These are phyloP conservation scores for Penicillium sp. DNA, from an alignment of 2,329 filamentous ascomycete species.

Conservation along the genomic window DNA sequence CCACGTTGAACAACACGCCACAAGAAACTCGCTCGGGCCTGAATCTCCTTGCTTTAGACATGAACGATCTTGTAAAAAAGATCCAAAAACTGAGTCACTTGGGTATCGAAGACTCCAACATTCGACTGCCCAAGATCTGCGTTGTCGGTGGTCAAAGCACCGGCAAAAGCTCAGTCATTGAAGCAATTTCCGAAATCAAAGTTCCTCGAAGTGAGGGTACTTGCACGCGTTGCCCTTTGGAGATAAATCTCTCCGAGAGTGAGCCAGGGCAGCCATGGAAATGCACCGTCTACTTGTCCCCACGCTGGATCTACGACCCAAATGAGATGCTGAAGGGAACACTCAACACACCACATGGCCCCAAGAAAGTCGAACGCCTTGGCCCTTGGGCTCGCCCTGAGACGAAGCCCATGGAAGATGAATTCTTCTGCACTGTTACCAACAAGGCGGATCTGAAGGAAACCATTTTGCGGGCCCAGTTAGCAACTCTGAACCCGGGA, in stretches of 20 bases:
- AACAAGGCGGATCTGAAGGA: slow-evolving; percentile 60
- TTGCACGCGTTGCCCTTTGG: slow-evolving; percentile 74
- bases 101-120: slow-evolving; percentile 61
- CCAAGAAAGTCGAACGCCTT: slow-evolving; percentile 51
- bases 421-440: slow-evolving; percentile 58
- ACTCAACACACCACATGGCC: slow-evolving; percentile 25
- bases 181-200: slow-evolving; percentile 60
- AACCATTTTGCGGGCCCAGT: slow-evolving; percentile 66
- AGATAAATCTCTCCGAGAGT: slow-evolving; percentile 63
- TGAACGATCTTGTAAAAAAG: slow-evolving; percentile 37
- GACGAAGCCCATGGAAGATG: slow-evolving; percentile 43
- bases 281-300: slow-evolving; percentile 61
- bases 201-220: slow-evolving; percentile 65
- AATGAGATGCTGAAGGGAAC: slow-evolving; percentile 34
- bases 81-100: slow-evolving; percentile 60
- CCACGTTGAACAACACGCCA: background rate
- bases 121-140: slow-evolving; percentile 70
- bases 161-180: slow-evolving; percentile 66
- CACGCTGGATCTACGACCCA: slow-evolving; percentile 54
- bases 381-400: slow-evolving; percentile 50
- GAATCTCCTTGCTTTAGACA: too few relatives aligned
- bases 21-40: too few relatives aligned
- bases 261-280: slow-evolving; percentile 50
- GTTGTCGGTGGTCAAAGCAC: slow-evolving; percentile 80
- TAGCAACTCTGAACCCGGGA: slow-evolving; percentile 66